Conservation (phyloP, 495 filamentous ascomycete genomes). For the Hypoxylon fuscum region DNA sequence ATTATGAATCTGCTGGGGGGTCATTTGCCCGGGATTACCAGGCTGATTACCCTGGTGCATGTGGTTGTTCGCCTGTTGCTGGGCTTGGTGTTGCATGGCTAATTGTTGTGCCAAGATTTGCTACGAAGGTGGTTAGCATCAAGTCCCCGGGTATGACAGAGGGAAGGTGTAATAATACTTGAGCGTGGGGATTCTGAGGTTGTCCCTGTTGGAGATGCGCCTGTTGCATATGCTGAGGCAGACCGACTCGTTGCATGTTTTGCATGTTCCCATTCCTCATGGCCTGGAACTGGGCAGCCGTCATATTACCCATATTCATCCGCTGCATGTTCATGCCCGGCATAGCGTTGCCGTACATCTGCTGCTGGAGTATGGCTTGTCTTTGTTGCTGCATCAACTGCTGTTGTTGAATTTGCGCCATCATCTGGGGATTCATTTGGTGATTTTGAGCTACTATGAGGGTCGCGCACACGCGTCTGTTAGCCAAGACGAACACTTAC, state of each 20-base stretch:
- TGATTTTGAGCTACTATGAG: slow-evolving; percentile 61
- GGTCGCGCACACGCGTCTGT: slow-evolving; percentile 10
- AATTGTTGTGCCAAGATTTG: slow-evolving; percentile 51
- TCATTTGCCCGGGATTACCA: slow-evolving; percentile 54
- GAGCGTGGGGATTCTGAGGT: slow-evolving; percentile 53
- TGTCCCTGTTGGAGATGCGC: slow-evolving; percentile 58
- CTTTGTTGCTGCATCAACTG: slow-evolving; percentile 55
- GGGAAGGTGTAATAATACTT: slow-evolving; percentile 18
- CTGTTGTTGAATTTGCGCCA: slow-evolving; percentile 59
- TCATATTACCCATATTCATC: slow-evolving; percentile 54
- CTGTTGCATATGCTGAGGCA: slow-evolving; percentile 58
- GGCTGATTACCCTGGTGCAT: slow-evolving; percentile 52
- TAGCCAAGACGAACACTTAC: slow-evolving; percentile 18
- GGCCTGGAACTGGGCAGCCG: slow-evolving; percentile 62
- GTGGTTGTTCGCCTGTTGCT: slow-evolving; percentile 55
- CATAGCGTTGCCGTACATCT: slow-evolving; percentile 56
- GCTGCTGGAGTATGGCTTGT: slow-evolving; percentile 56
- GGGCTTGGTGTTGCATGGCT: slow-evolving; percentile 59
- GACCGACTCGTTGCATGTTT: slow-evolving; percentile 48
- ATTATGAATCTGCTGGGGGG: slow-evolving; percentile 48
- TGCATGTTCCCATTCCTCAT: slow-evolving; percentile 58
- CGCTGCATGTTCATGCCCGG: slow-evolving; percentile 65
- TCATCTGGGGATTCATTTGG: slow-evolving; percentile 57
- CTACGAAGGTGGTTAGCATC: slow-evolving; percentile 21
- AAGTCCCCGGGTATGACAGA: not conserved